Conservation (phyloP, 768 basidiomycete species). For the Amanita polypyramis region DNA sequence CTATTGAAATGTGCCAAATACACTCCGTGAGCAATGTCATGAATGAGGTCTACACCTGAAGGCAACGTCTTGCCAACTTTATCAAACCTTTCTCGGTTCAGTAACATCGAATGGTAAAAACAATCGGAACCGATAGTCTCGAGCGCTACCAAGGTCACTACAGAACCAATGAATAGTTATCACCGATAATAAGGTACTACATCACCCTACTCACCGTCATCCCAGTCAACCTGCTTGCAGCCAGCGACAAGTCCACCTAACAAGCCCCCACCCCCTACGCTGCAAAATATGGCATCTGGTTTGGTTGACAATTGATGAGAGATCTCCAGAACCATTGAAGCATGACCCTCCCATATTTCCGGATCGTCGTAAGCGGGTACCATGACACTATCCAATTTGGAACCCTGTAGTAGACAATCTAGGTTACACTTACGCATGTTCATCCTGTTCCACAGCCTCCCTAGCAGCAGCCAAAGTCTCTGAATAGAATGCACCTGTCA, state of each 20-base stretch:
- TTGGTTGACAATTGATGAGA: constrained; percentile 37
- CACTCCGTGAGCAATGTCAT: constrained; percentile 33
- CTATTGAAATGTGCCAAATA: constrained; percentile 44
- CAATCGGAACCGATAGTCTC: constrained; percentile 69
- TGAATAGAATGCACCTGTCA: constrained; percentile 46
- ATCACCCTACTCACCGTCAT: constrained; percentile 38
- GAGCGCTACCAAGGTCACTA: constrained; percentile 55
- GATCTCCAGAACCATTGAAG: constrained; percentile 64
- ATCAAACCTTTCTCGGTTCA: constrained; percentile 35
- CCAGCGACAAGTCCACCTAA: constrained; percentile 62
- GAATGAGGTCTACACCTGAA: constrained; percentile 28
- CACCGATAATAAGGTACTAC: constrained; percentile 1
- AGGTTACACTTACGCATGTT: constrained; percentile 37
- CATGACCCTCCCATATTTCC: constrained; percentile 64
- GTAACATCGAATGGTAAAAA: constrained; percentile 60
- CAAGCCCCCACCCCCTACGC: constrained; percentile 68
- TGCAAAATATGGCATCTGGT: constrained; percentile 69
- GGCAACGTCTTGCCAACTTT: constrained; percentile 23
- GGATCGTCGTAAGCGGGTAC: constrained; percentile 67
- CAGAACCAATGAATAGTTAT: neutral
- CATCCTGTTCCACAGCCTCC: constrained; percentile 30
- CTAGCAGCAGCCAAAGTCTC: constrained; percentile 46
- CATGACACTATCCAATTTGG: constrained; percentile 35
- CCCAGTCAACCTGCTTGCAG: constrained; percentile 57
- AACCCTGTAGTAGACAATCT: neutral